Percentiles rank a stretch among this genome's conserved stretches.
These are phyloP conservation scores for Mucor indicus DNA, from an alignment of 371 early-diverging fungal species.

Conservation along the genomic window DNA sequence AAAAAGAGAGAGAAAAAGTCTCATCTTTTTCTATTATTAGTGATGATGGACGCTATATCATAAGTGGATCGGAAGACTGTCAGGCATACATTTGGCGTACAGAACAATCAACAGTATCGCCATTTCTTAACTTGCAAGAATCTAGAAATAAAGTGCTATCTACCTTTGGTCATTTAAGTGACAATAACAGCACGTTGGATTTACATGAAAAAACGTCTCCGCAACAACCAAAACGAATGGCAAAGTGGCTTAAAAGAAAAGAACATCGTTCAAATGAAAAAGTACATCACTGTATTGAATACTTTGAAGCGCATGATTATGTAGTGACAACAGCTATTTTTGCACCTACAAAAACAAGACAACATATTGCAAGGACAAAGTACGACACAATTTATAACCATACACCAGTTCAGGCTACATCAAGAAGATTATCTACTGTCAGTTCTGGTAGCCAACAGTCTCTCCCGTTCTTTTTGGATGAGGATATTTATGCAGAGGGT, in stretches of 20 bases:
- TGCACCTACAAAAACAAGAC: slow-evolving; percentile 59
- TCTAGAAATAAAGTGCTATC: slow-evolving; percentile 7
- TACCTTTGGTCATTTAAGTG: background rate
- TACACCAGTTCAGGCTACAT: slow-evolving; percentile 5
- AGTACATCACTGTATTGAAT: slow-evolving; percentile 25
- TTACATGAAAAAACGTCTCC: no score
- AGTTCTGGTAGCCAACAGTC: slow-evolving; percentile 1
- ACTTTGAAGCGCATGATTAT: slow-evolving; percentile 48
- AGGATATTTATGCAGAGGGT: slow-evolving; percentile 33
- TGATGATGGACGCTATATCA: slow-evolving; percentile 73
- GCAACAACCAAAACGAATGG: slow-evolving; percentile 7
- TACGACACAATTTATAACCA: slow-evolving; percentile 40
- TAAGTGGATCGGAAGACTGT: slow-evolving; percentile 81
- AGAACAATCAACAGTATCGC: slow-evolving; percentile 30
- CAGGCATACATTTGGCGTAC: slow-evolving; percentile 75
- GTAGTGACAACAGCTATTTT: slow-evolving; percentile 60
- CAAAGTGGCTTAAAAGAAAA: slow-evolving; percentile 22
- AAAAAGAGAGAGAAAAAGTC: no score
- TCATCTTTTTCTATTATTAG: no score
- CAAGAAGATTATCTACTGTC: slow-evolving; percentile 8
- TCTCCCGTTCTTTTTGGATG: slow-evolving; percentile 5
- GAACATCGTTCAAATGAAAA: slow-evolving; percentile 9
- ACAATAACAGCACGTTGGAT: no score
- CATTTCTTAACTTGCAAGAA: slow-evolving; percentile 12
- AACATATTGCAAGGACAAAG: slow-evolving; percentile 44